Base-by-base conservation (phyloP, 1,284 basidiomycete genomes). In the Neonothopanus nambi region DNA sequence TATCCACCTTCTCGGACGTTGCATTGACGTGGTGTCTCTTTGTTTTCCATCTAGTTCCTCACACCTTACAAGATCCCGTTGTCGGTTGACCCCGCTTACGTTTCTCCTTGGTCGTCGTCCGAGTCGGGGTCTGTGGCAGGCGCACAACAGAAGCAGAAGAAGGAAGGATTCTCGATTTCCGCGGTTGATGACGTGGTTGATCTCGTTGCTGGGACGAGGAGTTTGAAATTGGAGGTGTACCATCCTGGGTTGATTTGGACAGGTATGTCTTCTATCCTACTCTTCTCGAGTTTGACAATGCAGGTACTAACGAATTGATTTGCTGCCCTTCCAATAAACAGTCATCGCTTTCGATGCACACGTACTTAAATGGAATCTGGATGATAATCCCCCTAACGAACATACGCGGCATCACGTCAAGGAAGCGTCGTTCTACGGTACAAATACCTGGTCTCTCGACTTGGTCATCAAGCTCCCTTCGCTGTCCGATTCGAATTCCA, bases 331-430 rank as follows among this genome's bases (percentile, higher is more conserved):
- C n/a, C n/a, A 53, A 38, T 52, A 51, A 57, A 52, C 65, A 82
- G 93, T 92, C 1, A 81, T 99, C 50, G 91, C 93, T 0, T 98
- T 99, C 63, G 89, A 95, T 51, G 95, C 93, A 0, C 89, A 97
- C 57, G 91, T 99, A 6, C 68, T 95, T 15, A 73, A 81, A 51
- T 98, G 96, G 96, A 88, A 81, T 28, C 76, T 94, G 37, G 89
- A 92, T 63, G 75, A 86, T 57, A 79, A 82, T 53, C 89, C 91
- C 0, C 91, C 93, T 0, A 69, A 81, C 43, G 82, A 86, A 56
- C 76, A 81, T 61, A 81, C 81, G n/a, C 79, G 93, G 6, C 96
- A 98, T 67, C 91, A 95, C 64, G 82, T 98, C 71, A 98, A 96
- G 68, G 91, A 93, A 67, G 91, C 83, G 0, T 92, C 91, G 3